Percentiles rank a stretch among this genome's conserved stretches.
Evolutionary conservation across 2,329 filamentous ascomycete species (phyloP).

Genomic region (Alternaria triticina): DNA sequence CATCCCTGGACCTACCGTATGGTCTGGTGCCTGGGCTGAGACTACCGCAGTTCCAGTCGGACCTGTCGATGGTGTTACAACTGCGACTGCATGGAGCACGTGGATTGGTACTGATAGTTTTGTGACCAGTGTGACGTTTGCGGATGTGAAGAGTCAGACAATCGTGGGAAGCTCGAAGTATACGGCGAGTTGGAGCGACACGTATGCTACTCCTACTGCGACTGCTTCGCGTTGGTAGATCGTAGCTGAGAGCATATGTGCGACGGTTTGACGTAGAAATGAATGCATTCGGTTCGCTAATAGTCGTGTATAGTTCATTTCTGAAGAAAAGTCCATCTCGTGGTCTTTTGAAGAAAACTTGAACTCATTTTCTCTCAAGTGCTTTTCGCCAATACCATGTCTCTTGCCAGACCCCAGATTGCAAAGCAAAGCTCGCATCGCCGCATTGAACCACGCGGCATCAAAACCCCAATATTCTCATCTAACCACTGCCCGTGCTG

Average conservation of each 20-base stretch:
- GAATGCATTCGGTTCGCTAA: background rate
- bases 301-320: rapidly evolving
- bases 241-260: background rate
- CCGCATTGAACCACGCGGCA: background rate
- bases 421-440: background rate
- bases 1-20: conserved; percentile 51
- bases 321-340: background rate
- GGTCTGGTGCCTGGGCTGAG: conserved; percentile 40
- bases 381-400: background rate
- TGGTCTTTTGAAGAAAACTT: too few relatives aligned
- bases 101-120: conserved; percentile 32
- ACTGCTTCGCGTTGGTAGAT: conserved; percentile 17
- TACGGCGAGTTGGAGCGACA: conserved; percentile 26
- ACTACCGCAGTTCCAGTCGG: conserved; percentile 43
- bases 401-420: background rate
- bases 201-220: conserved; percentile 18
- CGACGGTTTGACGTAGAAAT: background rate
- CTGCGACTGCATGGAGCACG: conserved; percentile 34
- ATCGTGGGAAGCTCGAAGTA: conserved; percentile 32
- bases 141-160: conserved; percentile 30
- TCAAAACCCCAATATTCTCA: background rate
- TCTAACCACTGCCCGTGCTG: rapidly evolving
- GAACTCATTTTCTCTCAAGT: too few relatives aligned
- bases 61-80: conserved; percentile 35
- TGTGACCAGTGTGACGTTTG: conserved; percentile 33